These are phyloP conservation scores for Phytophthora kernoviae DNA, from an alignment of 352 stramenopile species.

Conservation along the genomic window DNA sequence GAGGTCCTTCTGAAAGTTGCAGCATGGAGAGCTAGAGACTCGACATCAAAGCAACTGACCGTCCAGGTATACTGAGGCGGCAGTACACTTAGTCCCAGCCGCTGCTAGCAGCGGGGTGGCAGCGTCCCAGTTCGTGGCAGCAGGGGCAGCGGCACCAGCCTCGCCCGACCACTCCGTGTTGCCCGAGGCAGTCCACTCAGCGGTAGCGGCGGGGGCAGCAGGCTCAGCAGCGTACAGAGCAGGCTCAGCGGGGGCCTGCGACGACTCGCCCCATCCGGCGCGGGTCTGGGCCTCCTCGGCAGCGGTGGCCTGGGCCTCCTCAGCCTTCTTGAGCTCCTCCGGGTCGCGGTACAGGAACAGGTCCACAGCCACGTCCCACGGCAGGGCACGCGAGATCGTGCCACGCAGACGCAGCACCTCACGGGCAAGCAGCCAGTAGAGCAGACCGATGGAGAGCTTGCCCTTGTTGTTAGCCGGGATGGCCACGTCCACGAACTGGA, in stretches of 20 bases:
- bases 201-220: constrained; percentile 45
- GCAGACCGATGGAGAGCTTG: constrained; percentile 99
- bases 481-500: constrained; percentile 99
- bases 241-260: constrained; percentile 57
- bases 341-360: constrained; percentile 99
- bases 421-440: constrained; percentile 99
- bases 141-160: constrained; percentile 50
- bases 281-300: constrained; percentile 69
- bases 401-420: constrained; percentile 98
- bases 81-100: constrained; percentile 82
- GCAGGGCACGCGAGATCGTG: constrained; percentile 93
- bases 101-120: constrained; percentile 48
- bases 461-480: constrained; percentile 99
- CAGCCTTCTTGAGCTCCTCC: constrained; percentile 99
- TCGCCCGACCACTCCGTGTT: constrained; percentile 85
- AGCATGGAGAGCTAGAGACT: constrained; percentile 10
- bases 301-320: constrained; percentile 95
- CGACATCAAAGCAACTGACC: constrained; percentile 18
- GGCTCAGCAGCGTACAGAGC: constrained; percentile 60
- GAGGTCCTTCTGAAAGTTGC: constrained; percentile 18
- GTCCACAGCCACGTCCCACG: constrained; percentile 99
- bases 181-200: constrained; percentile 71
- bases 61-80: constrained; percentile 8
- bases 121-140: constrained; percentile 58
- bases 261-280: constrained; percentile 74